Conservation (phyloP, 352 stramenopile genomes). For the Lagenidium sp. region DNA sequence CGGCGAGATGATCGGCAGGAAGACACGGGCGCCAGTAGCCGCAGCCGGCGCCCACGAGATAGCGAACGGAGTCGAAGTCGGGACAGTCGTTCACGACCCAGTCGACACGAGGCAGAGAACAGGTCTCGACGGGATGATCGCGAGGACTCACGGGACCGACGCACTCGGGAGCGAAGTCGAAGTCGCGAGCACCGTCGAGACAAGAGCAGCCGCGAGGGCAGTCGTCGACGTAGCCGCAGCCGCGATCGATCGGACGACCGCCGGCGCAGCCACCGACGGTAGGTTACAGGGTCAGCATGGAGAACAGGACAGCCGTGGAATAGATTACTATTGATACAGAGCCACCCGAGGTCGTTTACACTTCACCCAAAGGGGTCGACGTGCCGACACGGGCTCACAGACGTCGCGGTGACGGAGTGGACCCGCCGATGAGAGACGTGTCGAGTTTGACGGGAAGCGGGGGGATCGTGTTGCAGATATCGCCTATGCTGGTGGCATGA, state of each 20-base stretch:
- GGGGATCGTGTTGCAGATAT: constrained; percentile 54
- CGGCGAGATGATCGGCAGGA: neutral
- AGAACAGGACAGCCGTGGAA: neutral
- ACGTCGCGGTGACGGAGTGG: constrained; percentile 2
- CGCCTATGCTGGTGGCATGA: constrained; percentile 23
- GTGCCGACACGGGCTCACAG: neutral
- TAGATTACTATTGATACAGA: constrained; percentile 4
- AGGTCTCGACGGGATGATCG: constrained; percentile 4
- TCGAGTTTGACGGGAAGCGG: constrained; percentile 58
- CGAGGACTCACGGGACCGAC: constrained; percentile 8
- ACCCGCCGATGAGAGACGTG: constrained; percentile 41
- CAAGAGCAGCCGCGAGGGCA: neutral
- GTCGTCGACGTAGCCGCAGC: constrained; percentile 17
- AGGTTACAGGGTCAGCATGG: no score
- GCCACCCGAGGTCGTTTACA: neutral
- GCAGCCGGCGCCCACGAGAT: neutral
- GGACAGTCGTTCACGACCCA: neutral
- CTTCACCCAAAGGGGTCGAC: neutral
- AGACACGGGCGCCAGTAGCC: neutral
- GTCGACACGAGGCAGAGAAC: neutral
- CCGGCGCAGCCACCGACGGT: neutral
- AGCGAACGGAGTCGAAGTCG: constrained; percentile 1
- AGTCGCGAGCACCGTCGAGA: constrained; percentile 7
- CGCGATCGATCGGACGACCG: constrained; percentile 18
- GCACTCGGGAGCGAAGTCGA: constrained; percentile 6